phyloP scores from a whole-genome alignment of 305 asterid species.

The Rubia tinctorum region DNA sequence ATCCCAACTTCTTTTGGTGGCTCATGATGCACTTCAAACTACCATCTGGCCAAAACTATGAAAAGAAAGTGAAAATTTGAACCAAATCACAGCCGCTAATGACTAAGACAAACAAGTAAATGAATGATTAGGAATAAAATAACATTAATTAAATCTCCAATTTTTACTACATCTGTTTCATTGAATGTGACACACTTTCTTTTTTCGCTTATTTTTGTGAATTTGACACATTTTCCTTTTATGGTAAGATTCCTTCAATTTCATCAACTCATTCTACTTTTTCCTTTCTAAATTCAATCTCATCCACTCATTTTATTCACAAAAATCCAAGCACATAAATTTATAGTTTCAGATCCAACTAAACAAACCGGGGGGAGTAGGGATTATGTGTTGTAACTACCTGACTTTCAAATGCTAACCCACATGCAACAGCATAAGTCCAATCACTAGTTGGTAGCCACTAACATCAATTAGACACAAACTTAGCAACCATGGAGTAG shows the following conservation, averaged over 20 bases:
- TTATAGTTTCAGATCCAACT: too few relatives aligned
- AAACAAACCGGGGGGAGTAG: too few relatives aligned
- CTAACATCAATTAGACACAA: constrained; percentile 1
- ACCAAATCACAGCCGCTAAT: background rate
- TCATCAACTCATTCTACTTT: too few relatives aligned
- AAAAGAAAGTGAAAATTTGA: background rate
- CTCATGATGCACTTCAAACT: background rate
- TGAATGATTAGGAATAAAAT: background rate
- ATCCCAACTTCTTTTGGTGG: background rate
- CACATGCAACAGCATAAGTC: constrained; percentile 16
- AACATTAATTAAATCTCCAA: background rate
- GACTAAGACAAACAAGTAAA: background rate
- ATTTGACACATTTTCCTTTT: too few relatives aligned
- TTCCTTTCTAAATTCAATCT: too few relatives aligned
- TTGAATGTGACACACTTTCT: too few relatives aligned
- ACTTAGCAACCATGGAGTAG: background rate
- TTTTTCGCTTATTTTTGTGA: too few relatives aligned
- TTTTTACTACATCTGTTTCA: too few relatives aligned
- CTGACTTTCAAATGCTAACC: background rate
- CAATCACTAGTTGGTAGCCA: constrained; percentile 6
- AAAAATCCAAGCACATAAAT: too few relatives aligned
- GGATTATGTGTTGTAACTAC: background rate
- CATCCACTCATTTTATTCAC: too few relatives aligned
- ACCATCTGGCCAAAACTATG: background rate
- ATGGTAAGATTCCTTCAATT: too few relatives aligned